Base-by-base conservation (phyloP, 208 protist genomes). In the Acanthamoeba triangularis region DNA sequence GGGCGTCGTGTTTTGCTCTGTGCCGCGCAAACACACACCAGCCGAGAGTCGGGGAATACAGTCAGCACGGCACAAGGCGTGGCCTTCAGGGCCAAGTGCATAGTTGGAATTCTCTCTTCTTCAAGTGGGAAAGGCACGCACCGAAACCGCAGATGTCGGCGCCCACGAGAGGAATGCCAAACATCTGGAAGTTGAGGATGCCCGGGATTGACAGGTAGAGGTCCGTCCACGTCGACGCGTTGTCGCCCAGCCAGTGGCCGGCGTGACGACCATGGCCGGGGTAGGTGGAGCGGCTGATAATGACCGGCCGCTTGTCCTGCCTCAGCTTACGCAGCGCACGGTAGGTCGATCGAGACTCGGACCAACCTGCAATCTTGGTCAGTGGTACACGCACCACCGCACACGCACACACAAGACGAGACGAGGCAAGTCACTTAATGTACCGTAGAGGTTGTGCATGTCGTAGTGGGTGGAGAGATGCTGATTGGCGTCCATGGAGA, bases 71-170 rank as follows among this genome's bases (percentile, higher is more conserved):
- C 37, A 25, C n/a, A 61, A 3, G 2, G 72, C 59, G 47, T 61
- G 25, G 72, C 28, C 54, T 63, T 2, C 18, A 90, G 25, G 7
- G 16, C 18, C 13, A 33, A 93, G 23, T 80, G 14, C 14, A 49
- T 28, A 63, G 95, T 96, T 44, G 94, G 92, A 93, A 93, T 76
- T n/a, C 95, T 96, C 94, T 2, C 30, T 87, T 20, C 14, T 49
- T 25, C 37, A 41, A 28, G 59, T 82, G 23, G 54, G 33, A 6
- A 28, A 74, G n/a, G 20, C 37, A 76, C 54, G 37, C 10, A 76
- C 96, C 3, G 78, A 99, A 99, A 49, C 98, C 98, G 87, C 98
- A 98, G 78, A 99, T 98, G 95, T 99, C 98, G 37, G 98, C 97
- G 35, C 98, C 98, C 47, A 98, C 97, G 1, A 99, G 37, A 18